Evolutionary conservation across 805 yeast genomes (phyloP), one percentile per base, ranked within the genome.

Genomic region (Saturnispora gosingensis): DNA sequence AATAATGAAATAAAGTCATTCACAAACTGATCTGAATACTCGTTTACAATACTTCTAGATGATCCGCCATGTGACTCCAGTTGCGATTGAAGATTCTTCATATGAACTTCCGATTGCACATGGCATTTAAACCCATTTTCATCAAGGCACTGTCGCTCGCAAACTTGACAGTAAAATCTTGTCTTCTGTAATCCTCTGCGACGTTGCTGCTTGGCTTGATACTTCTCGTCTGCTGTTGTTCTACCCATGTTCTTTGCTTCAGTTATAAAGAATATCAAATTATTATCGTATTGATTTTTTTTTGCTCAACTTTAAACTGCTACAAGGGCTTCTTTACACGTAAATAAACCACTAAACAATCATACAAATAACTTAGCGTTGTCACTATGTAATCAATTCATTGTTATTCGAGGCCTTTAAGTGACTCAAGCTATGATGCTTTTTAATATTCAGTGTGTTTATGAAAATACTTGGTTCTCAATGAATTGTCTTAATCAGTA

Each of bases 51-150:
- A 13, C 56, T 46, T 5, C 53, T 55, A 2, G 65, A 60, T 47
- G 60, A 58, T n/a, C 63, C 60, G 18, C 67, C 71, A 16, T 80
- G 77, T 13, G 67, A 67, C 0, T 76, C 74, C 5, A 80, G 65
- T 5, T 74, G 71, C 18, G 43, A 38, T 1, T 73, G 66, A 43
- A 85, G 76, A 49, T 77, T 78, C 18, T 78, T 76, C 45, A 77
- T 67, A 63, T 93, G 99, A 1, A 85, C 73, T 44, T 86, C 88
- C n/a, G 95, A 82, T 56, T 75, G 74, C n/a, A 83, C 75, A 65
- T 93, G 99, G 60, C 91, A 85, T 60, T 85, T 84, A 72, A 86
- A 93, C 25, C 99, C 99, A 68, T 93, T 91, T 56, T 86, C 95
- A 65, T 95, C 99, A 51, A 97, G 72, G 65, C 98, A 90, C 68